A percentile compares a stretch with the other conserved stretches of the same genome.
Evolutionary conservation across 345 rosid genomes (phyloP).

Genomic region (Bruguiera gymnorhiza): DNA sequence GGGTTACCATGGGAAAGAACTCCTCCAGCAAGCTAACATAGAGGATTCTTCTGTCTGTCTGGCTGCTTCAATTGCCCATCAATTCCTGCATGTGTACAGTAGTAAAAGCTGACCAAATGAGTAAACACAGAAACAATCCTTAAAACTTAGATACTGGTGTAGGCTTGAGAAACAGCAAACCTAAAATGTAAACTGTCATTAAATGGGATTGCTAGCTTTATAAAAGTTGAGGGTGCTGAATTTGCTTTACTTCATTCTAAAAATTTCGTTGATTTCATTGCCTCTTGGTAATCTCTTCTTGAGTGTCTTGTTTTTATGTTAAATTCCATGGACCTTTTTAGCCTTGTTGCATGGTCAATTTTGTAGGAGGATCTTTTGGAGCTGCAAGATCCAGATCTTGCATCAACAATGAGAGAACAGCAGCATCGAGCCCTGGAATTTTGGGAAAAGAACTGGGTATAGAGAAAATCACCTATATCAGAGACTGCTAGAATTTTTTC

Average conservation of each 20-base stretch:
- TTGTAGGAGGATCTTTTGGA: slow-evolving; percentile 70
- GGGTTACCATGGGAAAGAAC: background rate
- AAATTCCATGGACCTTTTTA: background rate
- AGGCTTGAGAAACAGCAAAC: background rate
- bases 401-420: slow-evolving; percentile 69
- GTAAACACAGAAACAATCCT: background rate
- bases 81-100: background rate
- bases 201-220: background rate
- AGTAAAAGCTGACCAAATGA: background rate
- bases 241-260: background rate
- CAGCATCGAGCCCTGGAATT: slow-evolving; percentile 65
- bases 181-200: background rate
- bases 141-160: background rate
- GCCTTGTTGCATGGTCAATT: slow-evolving; percentile 6
- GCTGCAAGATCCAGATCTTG: slow-evolving; percentile 83
- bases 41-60: background rate
- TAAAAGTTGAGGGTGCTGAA: background rate
- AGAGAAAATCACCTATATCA: slow-evolving; percentile 10
- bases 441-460: slow-evolving; percentile 94
- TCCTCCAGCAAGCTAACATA: background rate
- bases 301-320: background rate
- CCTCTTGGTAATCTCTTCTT: background rate
- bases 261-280: background rate
- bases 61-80: background rate
- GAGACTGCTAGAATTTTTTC: slow-evolving; percentile 6